These are phyloP conservation scores for Penicillium coprophilum DNA, from an alignment of 495 filamentous ascomycete genomes.

Conservation along the genomic window DNA sequence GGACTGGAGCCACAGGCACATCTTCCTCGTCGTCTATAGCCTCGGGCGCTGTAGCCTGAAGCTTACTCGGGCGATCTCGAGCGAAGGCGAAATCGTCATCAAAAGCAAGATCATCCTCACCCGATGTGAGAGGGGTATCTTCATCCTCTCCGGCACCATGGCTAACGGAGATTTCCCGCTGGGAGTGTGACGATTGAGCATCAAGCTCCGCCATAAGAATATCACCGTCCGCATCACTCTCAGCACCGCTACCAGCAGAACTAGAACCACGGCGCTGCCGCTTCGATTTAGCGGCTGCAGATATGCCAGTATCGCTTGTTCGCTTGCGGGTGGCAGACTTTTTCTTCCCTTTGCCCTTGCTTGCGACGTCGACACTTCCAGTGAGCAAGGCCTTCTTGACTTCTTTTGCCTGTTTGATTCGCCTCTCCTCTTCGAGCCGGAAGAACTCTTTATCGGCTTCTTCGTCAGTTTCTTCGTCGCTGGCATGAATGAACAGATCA, in stretches of 20 bases:
- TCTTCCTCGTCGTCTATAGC: conserved; percentile 32
- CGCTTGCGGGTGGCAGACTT: conserved; percentile 34
- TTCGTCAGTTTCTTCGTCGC: conserved; percentile 76
- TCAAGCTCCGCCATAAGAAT: conserved; percentile 36
- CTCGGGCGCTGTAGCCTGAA: conserved; percentile 10
- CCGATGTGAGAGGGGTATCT: conserved; percentile 32
- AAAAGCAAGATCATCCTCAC: conserved; percentile 38
- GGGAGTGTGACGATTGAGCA: conserved; percentile 24
- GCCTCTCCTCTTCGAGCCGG: conserved; percentile 58
- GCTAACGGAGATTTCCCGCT: conserved; percentile 20
- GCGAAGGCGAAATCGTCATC: conserved; percentile 42
- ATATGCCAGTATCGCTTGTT: conserved; percentile 27
- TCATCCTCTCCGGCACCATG: conserved; percentile 25
- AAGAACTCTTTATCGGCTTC: conserved; percentile 70
- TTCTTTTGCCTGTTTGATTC: conserved; percentile 50
- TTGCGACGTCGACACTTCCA: conserved; percentile 50
- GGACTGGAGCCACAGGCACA: conserved; percentile 28
- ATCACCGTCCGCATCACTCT: conserved; percentile 35
- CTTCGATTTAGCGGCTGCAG: conserved; percentile 27
- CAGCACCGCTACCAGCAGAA: conserved; percentile 23
- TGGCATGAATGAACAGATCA: conserved; percentile 71
- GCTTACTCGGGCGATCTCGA: conserved; percentile 26
- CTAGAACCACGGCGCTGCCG: conserved; percentile 35
- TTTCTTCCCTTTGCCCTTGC: conserved; percentile 28
- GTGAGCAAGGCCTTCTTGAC: conserved; percentile 53